phyloP scores from a whole-genome alignment of 257 asterid species.

The Solanum corneliomulleri region DNA sequence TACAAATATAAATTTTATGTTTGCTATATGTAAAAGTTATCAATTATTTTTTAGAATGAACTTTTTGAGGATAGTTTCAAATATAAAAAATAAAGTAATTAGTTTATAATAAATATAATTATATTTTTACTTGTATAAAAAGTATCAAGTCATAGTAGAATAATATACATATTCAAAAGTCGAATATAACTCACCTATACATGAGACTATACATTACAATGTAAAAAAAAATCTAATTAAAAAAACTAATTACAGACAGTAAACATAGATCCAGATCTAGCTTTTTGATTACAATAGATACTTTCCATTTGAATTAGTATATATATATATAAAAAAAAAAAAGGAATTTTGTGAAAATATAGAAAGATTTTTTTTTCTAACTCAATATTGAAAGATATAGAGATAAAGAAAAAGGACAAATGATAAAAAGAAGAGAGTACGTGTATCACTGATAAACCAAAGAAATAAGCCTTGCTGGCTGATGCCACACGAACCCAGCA shows the following conservation, averaged over 20 bases:
- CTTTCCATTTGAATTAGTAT: background rate
- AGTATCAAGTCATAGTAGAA: background rate
- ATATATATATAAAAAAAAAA: background rate
- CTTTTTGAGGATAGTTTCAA: no score
- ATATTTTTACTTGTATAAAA: no score
- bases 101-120: background rate
- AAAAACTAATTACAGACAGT: background rate
- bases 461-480: background rate
- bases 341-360: background rate
- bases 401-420: background rate
- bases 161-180: background rate
- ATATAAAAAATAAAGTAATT: no score
- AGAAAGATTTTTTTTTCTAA: background rate
- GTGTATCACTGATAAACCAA: background rate
- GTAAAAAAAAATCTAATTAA: no score
- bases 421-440: background rate
- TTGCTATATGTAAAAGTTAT: no score
- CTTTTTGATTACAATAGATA: background rate
- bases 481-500: background rate
- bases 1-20: no score
- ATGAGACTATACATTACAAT: background rate
- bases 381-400: background rate
- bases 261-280: background rate
- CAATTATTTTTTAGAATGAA: no score
- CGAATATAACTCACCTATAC: background rate